These are phyloP conservation scores for Lentinula boryana DNA, from an alignment of 768 basidiomycete species.

Conservation along the genomic window DNA sequence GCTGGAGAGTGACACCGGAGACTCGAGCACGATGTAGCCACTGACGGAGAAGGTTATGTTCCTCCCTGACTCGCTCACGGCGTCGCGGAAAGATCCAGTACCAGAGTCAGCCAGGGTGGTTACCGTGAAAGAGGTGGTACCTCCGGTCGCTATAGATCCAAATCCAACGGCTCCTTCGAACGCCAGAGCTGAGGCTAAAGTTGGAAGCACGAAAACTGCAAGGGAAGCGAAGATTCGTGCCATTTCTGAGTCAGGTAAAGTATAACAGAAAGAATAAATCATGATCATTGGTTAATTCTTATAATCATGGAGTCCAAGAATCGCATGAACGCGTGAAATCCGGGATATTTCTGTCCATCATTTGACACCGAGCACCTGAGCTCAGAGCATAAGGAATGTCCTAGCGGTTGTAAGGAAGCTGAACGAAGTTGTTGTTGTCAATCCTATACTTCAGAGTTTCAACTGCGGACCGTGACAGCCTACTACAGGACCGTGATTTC, in stretches of 20 bases:
- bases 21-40: slow-evolving; percentile 17
- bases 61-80: slow-evolving; percentile 14
- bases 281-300: background rate
- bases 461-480: background rate
- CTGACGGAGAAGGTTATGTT: slow-evolving; percentile 18
- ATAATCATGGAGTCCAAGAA: slow-evolving; percentile 1
- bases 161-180: slow-evolving; percentile 18
- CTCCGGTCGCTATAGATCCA: slow-evolving; percentile 18
- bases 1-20: slow-evolving; percentile 15
- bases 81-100: slow-evolving; percentile 15
- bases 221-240: slow-evolving; percentile 2
- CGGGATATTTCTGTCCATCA: slow-evolving; percentile 7
- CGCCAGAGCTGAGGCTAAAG: slow-evolving; percentile 13
- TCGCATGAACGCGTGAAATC: slow-evolving; percentile 7
- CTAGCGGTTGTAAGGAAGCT: background rate
- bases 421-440: background rate
- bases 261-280: background rate
- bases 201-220: slow-evolving; percentile 6
- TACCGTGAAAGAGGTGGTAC: slow-evolving; percentile 14
- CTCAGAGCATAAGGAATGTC: background rate
- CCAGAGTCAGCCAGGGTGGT: slow-evolving; percentile 16
- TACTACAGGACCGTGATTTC: background rate
- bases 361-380: slow-evolving; percentile 5
- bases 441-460: background rate
- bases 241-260: background rate